phyloP scores from a whole-genome alignment of 2,329 filamentous ascomycete species.

The Clonostachys byssicola region DNA sequence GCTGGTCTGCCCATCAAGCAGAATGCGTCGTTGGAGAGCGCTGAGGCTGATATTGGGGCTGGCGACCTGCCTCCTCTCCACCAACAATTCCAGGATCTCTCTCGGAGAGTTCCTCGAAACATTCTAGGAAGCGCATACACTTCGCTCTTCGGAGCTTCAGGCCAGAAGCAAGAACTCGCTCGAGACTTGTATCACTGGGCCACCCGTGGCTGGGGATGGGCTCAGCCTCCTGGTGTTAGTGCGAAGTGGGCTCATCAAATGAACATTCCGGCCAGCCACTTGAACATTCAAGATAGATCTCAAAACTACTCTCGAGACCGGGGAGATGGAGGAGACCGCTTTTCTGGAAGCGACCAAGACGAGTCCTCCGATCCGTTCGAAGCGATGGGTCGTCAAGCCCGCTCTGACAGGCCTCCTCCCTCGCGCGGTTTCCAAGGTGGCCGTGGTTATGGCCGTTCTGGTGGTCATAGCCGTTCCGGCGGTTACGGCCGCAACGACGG shows the following conservation, averaged over 20 bases:
- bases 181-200: constrained; percentile 50
- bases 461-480: too few species aligned
- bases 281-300: constrained; percentile 23
- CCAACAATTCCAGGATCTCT: constrained; percentile 32
- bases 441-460: too few species aligned
- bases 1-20: constrained; percentile 55
- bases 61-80: constrained; percentile 39
- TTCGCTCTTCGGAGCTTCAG: constrained; percentile 50
- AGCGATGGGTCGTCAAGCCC: constrained; percentile 7
- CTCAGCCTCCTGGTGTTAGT: constrained; percentile 34
- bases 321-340: constrained; percentile 6
- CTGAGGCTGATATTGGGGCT: constrained; percentile 48
- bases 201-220: constrained; percentile 45
- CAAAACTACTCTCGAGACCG: constrained; percentile 7
- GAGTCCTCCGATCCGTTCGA: constrained; percentile 10
- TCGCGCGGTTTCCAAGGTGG: not conserved
- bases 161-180: constrained; percentile 31
- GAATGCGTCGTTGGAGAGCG: constrained; percentile 44
- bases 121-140: constrained; percentile 42
- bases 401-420: constrained; percentile 4
- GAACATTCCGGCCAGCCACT: constrained; percentile 18
- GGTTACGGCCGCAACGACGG: too few species aligned
- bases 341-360: constrained; percentile 6
- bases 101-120: constrained; percentile 28
- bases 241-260: constrained; percentile 18